Percentiles rank a stretch among this genome's conserved stretches.
These are phyloP conservation scores for Jamesozyma spencerorum DNA, from an alignment of 805 yeast species.

Conservation along the genomic window DNA sequence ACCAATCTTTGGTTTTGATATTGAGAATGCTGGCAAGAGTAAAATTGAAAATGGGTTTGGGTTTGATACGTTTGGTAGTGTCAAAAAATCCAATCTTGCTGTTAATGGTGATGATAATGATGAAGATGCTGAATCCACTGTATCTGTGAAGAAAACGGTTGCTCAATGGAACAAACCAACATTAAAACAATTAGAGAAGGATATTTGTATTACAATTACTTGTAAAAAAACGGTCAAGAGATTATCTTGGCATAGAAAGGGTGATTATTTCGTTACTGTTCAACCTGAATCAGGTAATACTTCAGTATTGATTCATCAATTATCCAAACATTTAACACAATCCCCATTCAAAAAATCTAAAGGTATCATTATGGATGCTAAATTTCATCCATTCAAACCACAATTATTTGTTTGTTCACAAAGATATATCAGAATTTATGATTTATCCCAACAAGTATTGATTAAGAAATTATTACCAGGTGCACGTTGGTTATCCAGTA, in stretches of 20 bases:
- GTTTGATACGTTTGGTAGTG: conserved; percentile 54
- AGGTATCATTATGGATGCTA: conserved; percentile 92
- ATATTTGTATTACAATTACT: conserved; percentile 66
- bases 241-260: conserved; percentile 92
- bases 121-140: conserved; percentile 32
- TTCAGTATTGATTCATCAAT: conserved; percentile 87
- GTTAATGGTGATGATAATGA: conserved; percentile 33
- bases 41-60: conserved; percentile 90
- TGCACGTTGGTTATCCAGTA: conserved; percentile 84
- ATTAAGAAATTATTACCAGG: conserved; percentile 87
- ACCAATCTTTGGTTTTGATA: conserved; percentile 80
- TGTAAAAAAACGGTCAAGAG: conserved; percentile 61
- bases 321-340: conserved; percentile 89
- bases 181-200: conserved; percentile 48
- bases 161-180: conserved; percentile 82
- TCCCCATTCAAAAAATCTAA: conserved; percentile 89
- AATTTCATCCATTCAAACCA: conserved; percentile 94
- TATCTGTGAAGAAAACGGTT: conserved; percentile 40
- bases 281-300: conserved; percentile 87
- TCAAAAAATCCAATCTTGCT: conserved; percentile 35
- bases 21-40: conserved; percentile 71
- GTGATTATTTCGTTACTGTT: conserved; percentile 94
- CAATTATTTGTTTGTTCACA: conserved; percentile 90
- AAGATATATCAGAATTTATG: conserved; percentile 83
- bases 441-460: conserved; percentile 74